Evolutionary conservation across 1,139 yeast genomes (phyloP), one percentile per base, ranked within the genome.

Genomic region (Candida dubliniensis): DNA sequence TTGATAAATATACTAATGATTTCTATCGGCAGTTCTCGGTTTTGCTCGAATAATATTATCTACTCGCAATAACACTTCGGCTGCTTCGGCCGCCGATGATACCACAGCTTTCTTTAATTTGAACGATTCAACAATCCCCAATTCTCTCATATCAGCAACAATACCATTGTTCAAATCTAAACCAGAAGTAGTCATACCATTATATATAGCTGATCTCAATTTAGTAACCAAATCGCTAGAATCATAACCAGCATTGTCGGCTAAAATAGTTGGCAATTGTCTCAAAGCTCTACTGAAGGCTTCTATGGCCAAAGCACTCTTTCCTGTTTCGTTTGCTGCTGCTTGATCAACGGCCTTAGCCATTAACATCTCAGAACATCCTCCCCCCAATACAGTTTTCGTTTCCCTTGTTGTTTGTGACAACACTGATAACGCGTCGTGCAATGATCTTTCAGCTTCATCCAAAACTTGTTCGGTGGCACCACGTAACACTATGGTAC

Each of bases 321-420:
- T 93, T 54, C 99, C 99, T 30, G 87, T 85, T 55, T 86, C 93
- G 60, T 88, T 90, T 58, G 95, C 95, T 24, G 98, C 97, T 40
- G 85, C 88, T 52, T 88, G 90, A 56, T 95, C 99, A 31, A 93
- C 98, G 6, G 99, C 97, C 66, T 88, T 89, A 10, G 97, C 87
- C 99, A 93, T 93, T 57, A 89, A 76, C 96, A 93, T 91, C 68
- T 93, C 99, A 4, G 97, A 84, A 63, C 97, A 91, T 25, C 99
- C 99, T 53, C 97, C 99, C 46, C 99, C 99, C 40, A 93, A 77
- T 32, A 95, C 95, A 2, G 97, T 90, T 64, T 91, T 82, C n/a
- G 98, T 87, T 59, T 90, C 96, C 55, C 76, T 82, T 1, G 97
- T 93, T 12, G 99, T 93, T 69, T 95, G 99, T 1, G 97, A 89